Evolutionary conservation across 768 basidiomycete species (phyloP).

Genomic region (Agrocybe pediades): DNA sequence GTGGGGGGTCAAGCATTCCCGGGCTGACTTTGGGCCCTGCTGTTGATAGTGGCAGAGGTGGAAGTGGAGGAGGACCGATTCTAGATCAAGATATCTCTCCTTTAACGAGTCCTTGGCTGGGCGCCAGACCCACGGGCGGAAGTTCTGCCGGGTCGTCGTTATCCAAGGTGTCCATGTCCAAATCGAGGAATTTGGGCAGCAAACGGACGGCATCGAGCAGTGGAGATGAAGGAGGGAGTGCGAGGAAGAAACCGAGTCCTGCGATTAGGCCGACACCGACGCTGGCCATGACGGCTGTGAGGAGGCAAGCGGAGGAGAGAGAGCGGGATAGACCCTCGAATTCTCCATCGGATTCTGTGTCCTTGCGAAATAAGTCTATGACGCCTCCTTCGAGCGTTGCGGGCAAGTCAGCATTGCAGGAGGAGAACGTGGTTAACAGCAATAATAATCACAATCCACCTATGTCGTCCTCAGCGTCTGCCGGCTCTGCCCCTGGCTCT

Average conservation of each 20-base stretch:
- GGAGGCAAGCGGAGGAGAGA: neutral
- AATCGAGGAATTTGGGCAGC: conserved; percentile 22
- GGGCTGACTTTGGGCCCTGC: conserved; percentile 17
- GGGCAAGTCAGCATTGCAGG: neutral
- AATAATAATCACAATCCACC: neutral
- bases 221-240: conserved; percentile 48
- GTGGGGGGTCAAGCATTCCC: conserved; percentile 11
- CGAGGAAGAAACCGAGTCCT: conserved; percentile 58
- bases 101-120: conserved; percentile 81
- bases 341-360: conserved; percentile 9
- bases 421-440: too few species aligned
- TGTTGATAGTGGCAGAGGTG: conserved; percentile 2
- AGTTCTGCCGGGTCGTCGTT: conserved; percentile 1
- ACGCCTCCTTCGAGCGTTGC: neutral
- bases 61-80: conserved; percentile 35
- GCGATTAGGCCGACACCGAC: conserved; percentile 34
- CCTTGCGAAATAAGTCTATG: neutral
- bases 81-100: conserved; percentile 78
- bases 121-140: conserved; percentile 42
- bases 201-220: conserved; percentile 64
- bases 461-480: conserved; percentile 2
- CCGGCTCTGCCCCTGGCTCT: conserved; percentile 14
- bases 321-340: conserved; percentile 14
- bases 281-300: conserved; percentile 19
- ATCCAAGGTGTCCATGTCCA: neutral